phyloP scores from a whole-genome alignment of 257 asterid species.

The Plantago major region DNA sequence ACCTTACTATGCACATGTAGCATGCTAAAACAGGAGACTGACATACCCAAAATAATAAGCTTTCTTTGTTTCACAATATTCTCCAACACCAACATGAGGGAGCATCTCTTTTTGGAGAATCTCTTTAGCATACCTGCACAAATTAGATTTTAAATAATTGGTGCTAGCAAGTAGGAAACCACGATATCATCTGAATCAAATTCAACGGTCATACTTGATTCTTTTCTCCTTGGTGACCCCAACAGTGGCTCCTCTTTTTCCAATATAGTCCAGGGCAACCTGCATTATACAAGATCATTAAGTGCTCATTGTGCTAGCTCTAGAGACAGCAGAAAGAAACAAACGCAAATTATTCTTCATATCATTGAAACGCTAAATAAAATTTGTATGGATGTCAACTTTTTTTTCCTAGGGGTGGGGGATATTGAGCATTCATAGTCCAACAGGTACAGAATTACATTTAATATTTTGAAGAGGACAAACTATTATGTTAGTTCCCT shows the following conservation, averaged over 20 bases:
- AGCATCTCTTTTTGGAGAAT: constrained; percentile 98
- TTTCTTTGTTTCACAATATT: constrained; percentile 89
- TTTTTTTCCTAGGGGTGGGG: too few species aligned
- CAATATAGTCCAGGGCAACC: constrained; percentile 98
- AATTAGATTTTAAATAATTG: constrained; percentile 16
- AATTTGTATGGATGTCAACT: too few species aligned
- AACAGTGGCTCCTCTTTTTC: constrained; percentile 96
- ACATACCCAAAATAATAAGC: constrained; percentile 93
- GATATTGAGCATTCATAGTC: too few species aligned
- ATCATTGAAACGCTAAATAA: too few species aligned
- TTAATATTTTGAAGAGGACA: too few species aligned
- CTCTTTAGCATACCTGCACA: constrained; percentile 83
- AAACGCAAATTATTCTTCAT: too few species aligned
- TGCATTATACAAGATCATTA: constrained; percentile 22
- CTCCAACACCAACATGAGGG: constrained; percentile 97
- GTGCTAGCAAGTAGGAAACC: constrained; percentile 11
- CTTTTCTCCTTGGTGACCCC: constrained; percentile 96
- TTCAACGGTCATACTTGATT: constrained; percentile 59
- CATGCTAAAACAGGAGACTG: constrained; percentile 2
- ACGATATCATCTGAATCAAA: constrained; percentile 11
- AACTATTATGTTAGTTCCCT: too few species aligned
- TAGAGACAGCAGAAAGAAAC: too few species aligned
- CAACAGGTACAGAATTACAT: too few species aligned
- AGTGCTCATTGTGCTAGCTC: background rate
- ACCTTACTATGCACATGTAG: constrained; percentile 14